Evolutionary conservation across 1,139 yeast species (phyloP), one percentile per base, ranked within the genome.

Genomic region (Geotrichum bryndzae): DNA sequence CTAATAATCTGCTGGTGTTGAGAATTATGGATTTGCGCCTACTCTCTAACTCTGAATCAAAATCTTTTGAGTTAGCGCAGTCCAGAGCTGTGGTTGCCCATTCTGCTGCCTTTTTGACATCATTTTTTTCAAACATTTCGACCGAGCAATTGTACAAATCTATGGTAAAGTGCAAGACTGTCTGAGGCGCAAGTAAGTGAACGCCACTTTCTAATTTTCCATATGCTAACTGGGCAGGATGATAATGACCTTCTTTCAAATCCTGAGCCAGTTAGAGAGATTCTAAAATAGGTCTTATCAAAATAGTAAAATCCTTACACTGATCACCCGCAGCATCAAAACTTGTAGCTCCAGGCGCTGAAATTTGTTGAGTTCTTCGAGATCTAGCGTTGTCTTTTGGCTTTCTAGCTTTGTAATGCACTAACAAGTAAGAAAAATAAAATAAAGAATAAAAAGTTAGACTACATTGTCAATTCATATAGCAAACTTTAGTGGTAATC

Each of bases 141-240:
- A 63, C 63, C 31, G 60, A 51, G 41, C 65, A 60, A 38, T 63
- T 63, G 33, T 56, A 63, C 22, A 63, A 11, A 29, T 60, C 61
- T n/a, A 63, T 51, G 1, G 54, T 29, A 38, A 53, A 56, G n/a
- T 56, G 60, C 11, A 60, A 54, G 13, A 60, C n/a, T 15, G 60
- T 50, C 27, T 51, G 55, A 4, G 60, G 56, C 13, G 57, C 10
- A 4, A 60, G 48, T 25, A 31, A 31, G 13, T 46, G 45, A n/a
- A 56, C 2, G 2, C 54, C 57, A 25, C 15, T 25, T 25, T 15
- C 15, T 11, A 60, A 27, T 33, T 41, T 52, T n/a, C 46, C 48
- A 35, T 56, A 60, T 7, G 62, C 62, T 22, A 56, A 31, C 25
- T 18, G 8, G 48, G 62, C 58, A 1, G 62, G 53, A 7, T 48